Base-by-base conservation (phyloP, 805 yeast genomes). In the Debaryomyces prosopidis region DNA sequence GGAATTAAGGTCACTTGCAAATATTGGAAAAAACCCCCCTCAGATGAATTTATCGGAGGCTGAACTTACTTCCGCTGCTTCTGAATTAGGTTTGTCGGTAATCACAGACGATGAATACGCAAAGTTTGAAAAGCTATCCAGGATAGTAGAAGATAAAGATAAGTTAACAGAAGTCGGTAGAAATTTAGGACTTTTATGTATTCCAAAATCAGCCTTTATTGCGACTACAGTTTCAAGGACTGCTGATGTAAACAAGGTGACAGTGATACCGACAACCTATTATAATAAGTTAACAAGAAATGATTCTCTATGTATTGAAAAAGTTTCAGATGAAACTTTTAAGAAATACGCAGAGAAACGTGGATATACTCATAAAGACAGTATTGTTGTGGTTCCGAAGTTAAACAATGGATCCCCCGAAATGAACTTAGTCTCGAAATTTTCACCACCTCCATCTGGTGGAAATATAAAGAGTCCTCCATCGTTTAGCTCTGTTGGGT, bases 211-310 rank as follows among this genome's bases (percentile, higher is more conserved):
- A n/a, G 70, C 82, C 2, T 84, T 78, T 52, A 69, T 85, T 48
- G 82, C 87, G 1, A 84, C 90, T 0, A 81, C 86, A 1, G 76
- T 76, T 31, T 76, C 79, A 7, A 71, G 77, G 51, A 64, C 63
- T 4, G 81, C 87, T 3, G 87, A 84, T 51, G 62, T 73, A 10
- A 63, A 69, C 3, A 77, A 79, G 49, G 82, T 84, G 28, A 84
- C 82, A 47, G 82, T 84, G 8, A 58, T 86, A 28, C 90, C 92
- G 5, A 68, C 76, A 5, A 73, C 82, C 1, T 85, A 85, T 58
- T 86, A 83, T 63, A 77, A 78, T 50, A 80, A 79, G 57, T 63
- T 86, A 49, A 59, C 78, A 23, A 73, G 77, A 44, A 73, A 66
- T 17, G 79, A 75, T 40, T 45, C 66, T 1, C 58, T 73, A 54